Evolutionary conservation across 2,329 filamentous ascomycete genomes (phyloP).

Genomic region (Akanthomyces dipterigenus): DNA sequence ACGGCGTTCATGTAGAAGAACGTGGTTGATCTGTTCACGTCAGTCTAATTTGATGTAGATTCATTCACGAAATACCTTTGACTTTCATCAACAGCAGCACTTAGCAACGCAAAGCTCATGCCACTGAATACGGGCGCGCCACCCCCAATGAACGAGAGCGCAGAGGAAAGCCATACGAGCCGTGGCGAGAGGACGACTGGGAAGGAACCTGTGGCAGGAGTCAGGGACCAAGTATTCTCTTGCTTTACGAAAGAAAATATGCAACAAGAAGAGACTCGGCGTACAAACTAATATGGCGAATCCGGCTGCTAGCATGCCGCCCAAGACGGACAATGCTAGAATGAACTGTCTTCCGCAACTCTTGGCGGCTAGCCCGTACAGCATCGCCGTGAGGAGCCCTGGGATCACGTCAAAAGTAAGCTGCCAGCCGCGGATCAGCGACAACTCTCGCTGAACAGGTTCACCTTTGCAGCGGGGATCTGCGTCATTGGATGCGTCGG

Average conservation of each 20-base stretch:
- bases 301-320: neutral
- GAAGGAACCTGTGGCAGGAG: neutral
- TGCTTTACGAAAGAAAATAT: too few species aligned
- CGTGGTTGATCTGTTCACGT: neutral
- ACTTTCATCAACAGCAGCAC: neutral
- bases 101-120: neutral
- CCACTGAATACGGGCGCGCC: neutral
- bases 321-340: neutral
- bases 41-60: too few species aligned
- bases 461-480: neutral
- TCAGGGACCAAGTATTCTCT: too few species aligned
- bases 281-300: neutral
- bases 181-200: neutral
- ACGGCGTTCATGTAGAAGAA: neutral
- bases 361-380: neutral
- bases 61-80: neutral
- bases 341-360: neutral
- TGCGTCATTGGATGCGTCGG: neutral
- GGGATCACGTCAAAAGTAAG: neutral
- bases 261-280: neutral
- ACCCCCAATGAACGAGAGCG: neutral
- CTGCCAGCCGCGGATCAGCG: neutral
- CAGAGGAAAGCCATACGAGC: neutral
- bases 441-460: neutral
- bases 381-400: neutral